Evolutionary conservation across 2,329 filamentous ascomycete species (phyloP).

Genomic region (Eutypella sp.): DNA sequence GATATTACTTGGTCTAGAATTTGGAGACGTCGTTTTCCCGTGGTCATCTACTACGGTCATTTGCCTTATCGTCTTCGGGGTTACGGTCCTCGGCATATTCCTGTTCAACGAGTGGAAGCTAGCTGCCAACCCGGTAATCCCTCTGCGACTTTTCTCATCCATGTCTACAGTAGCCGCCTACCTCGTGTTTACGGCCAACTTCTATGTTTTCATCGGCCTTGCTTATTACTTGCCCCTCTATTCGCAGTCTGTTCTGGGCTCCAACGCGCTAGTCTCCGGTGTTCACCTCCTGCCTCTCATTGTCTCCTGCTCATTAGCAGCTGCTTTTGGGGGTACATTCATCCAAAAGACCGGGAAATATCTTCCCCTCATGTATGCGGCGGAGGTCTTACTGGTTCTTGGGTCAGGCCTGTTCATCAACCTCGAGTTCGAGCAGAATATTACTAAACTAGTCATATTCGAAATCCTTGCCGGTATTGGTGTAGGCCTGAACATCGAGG

Average conservation of each 20-base stretch:
- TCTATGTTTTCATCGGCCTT: conserved; percentile 56
- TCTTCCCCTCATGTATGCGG: conserved; percentile 47
- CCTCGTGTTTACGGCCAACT: conserved; percentile 39
- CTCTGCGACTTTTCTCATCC: conserved; percentile 54
- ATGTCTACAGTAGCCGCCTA: conserved; percentile 54
- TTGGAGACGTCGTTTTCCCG: conserved; percentile 58
- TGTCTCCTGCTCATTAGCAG: conserved; percentile 38
- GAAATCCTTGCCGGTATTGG: conserved; percentile 58
- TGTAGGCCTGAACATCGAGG: conserved; percentile 58
- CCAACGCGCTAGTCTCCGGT: conserved; percentile 55
- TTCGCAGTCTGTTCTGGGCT: conserved; percentile 63
- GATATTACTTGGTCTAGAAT: conserved; percentile 65
- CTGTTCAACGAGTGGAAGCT: conserved; percentile 59
- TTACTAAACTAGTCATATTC: conserved; percentile 45
- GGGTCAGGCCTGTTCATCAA: conserved; percentile 55
- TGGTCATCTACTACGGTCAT: conserved; percentile 60
- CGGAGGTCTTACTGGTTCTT: conserved; percentile 50
- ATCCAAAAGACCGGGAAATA: conserved; percentile 49
- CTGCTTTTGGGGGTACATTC: conserved; percentile 31
- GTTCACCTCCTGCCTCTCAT: conserved; percentile 60
- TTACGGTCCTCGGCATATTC: conserved; percentile 44
- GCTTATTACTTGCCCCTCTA: conserved; percentile 71
- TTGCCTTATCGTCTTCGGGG: conserved; percentile 57
- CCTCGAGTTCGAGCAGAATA: conserved; percentile 45
- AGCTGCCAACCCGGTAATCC: conserved; percentile 65